Evolutionary conservation across 2,329 filamentous ascomycete species (phyloP), one percentile per base, ranked within the genome.

Genomic region (Ophiostoma perfectum): DNA sequence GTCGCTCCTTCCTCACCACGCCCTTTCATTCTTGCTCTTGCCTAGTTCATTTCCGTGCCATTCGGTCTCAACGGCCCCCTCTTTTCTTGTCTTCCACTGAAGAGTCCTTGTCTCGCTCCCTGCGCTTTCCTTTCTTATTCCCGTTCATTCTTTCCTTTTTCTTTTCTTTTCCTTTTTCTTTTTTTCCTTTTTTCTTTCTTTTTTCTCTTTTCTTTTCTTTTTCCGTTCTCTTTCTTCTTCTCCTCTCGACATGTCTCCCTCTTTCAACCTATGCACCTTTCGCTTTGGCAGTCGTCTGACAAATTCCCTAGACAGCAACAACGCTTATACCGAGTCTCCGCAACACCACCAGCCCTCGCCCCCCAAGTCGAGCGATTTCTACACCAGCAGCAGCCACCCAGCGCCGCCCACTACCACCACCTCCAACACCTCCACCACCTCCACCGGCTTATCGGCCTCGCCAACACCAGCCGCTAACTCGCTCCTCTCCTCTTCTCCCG

Each of bases 291-390:
- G 9, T n/a, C n/a, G 38, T 16, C 67, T 66, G 27, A 68, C 69
- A 62, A 14, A 8, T 36, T 12, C 27, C 8, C 5, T 45, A 72
- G 70, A 71, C n/a, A 66, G 45, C 64, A 67, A 71, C 66, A 68
- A 72, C n/a, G 63, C 70, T 16, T 69, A 72, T 42, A 64, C 44
- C 36, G 68, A 71, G 36, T 70, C 71, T 16, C 70, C 67, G 62
- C 69, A 64, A 64, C 64, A 55, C 9, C 44, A 9, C 9, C 39
- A 63, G 52, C 64, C 60, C 4, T 63, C 39, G 60, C 60, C 60
- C 60, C 55, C 27, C 55, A 36, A 60, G 55, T 60, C 55, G 55
- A 60, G 55, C 11, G 27, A 60, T 60, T 38, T 38, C 38, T 9
- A 38, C 27, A 36, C 39, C 14, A 42, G n/a, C 39, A 52, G 7